Conservation (phyloP, 2,329 filamentous ascomycete species). For the Ophiostoma sp. region DNA sequence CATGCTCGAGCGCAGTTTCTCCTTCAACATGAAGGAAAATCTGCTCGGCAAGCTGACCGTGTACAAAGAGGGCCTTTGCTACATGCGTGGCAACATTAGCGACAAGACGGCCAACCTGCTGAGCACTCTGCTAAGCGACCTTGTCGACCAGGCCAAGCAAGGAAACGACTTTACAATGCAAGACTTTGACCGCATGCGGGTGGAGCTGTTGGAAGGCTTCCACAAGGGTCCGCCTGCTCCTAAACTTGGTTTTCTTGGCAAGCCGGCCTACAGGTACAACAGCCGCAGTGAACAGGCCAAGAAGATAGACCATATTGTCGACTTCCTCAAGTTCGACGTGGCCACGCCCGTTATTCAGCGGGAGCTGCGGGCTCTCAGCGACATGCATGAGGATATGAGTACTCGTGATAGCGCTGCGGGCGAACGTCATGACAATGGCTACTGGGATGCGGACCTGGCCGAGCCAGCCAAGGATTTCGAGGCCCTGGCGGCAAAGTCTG, state of each 20-base stretch:
- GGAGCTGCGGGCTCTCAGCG: slow-evolving; percentile 41
- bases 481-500: slow-evolving; percentile 32
- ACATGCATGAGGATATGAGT: slow-evolving; percentile 32
- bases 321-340: slow-evolving; percentile 60
- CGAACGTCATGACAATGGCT: slow-evolving; percentile 26
- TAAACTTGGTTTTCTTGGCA: slow-evolving; percentile 31
- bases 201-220: slow-evolving; percentile 26
- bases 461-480: slow-evolving; percentile 41
- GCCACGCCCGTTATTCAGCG: slow-evolving; percentile 45
- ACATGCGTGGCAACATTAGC: slow-evolving; percentile 55
- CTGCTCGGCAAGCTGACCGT: slow-evolving; percentile 65
- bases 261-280: slow-evolving; percentile 49
- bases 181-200: slow-evolving; percentile 44
- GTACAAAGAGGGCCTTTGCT: slow-evolving; percentile 63
- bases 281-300: slow-evolving; percentile 17
- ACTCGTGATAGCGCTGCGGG: not conserved
- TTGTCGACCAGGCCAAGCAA: slow-evolving; percentile 62
- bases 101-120: slow-evolving; percentile 48
- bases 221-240: slow-evolving; percentile 31
- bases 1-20: slow-evolving; percentile 56
- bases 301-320: slow-evolving; percentile 55
- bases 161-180: slow-evolving; percentile 49
- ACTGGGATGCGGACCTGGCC: slow-evolving; percentile 43
- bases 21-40: slow-evolving; percentile 57
- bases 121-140: slow-evolving; percentile 52